Evolutionary conservation across 306 rosid species (phyloP), one percentile per base, ranked within the genome.

Genomic region (Clitoria ternatea): DNA sequence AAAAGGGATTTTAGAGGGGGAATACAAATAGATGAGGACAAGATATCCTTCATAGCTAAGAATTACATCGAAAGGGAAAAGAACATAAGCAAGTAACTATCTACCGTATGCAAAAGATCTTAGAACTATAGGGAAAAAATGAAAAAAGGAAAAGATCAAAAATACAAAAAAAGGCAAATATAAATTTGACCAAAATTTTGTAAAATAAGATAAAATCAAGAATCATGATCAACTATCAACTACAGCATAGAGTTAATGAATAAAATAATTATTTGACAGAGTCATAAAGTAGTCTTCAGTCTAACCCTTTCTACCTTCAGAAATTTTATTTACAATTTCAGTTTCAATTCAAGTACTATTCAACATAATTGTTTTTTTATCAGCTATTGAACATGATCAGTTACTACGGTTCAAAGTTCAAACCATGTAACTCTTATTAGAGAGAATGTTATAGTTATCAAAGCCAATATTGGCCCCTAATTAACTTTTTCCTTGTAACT

Each of bases 131-230:
- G 17, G 37, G 4, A 6, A 27, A 55, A 8, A 4, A 17, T 3
- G 26, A 32, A 14, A 14, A 30, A 15, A 8, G 65, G 14, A 50
- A 17, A 32, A 15, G 23, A 29, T 29, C 6, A 55, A 14, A 27
- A 55, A 15, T 6, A 10, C 6, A 15, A 30, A 57, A 32, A 14
- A 57, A 40, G 9, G 14, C n/a, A 63, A 40, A 24, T 23, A 22
- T 40, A 15, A 63, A 42, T n/a, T 63, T 22, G 35, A 35, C 19
- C 50, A 14, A 29, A 55, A n/a, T 29, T 56, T 30, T 12, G n/a
- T n/a, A 40, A 62, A 62, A 37, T 39, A 62, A 13, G 52, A 22
- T 62, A 62, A 60, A 60, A 59, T 60, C 66, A 60, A 17, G 53
- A 55, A 62, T 52, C 49, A 40, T 39, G 22, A 40, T 62, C 22